Base-by-base conservation (phyloP, 768 basidiomycete species). In the Cubamyces lactineus region DNA sequence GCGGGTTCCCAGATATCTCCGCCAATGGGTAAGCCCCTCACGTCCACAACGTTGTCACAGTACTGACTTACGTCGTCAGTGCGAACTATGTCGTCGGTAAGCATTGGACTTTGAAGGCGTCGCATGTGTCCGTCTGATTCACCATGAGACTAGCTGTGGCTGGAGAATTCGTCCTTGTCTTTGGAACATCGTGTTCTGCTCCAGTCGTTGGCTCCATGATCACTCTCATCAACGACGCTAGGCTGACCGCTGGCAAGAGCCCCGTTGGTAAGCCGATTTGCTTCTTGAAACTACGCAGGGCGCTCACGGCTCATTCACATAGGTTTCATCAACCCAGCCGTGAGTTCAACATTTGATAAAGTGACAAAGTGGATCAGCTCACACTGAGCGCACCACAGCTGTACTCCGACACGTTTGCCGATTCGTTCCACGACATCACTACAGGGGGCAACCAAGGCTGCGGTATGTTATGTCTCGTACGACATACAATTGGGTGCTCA, bases 281-380 rank as follows among this genome's bases (percentile, higher is more conserved):
- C n/a, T 8, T 0, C 21, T 9, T 38, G 5, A 21, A 6, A 15
- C n/a, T 49, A 13, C 34, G 47, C 12, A 21, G 13, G 7, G 26
- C 19, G n/a, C 28, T 26, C 3, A 17, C 26, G 4, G 5, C 16
- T 16, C 13, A 3, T 28, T 19, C 4, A 16, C 54, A 51, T 28
- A 66, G 65, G 74, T 2, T 75, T 75, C 68, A 82, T 89, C 61
- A 90, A 90, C 68, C 88, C 88, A 39, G 86, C 86, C 30, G 88
- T 85, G 41, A 70, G 63, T 19, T 15, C 11, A 48, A 30, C 3
- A 16, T 12, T 26, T 21, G 19, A 5, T 2, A 19, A 7, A 28
- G 6, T 13, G 28, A 4, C 15, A 2, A 13, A 9, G 19, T 5
- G 21, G 3, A 23, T 8, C 38, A n/a, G 16, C 11, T 46, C 3